phyloP scores from a whole-genome alignment of 2,329 filamentous ascomycete genomes.

The Trichoderma polysporum region DNA sequence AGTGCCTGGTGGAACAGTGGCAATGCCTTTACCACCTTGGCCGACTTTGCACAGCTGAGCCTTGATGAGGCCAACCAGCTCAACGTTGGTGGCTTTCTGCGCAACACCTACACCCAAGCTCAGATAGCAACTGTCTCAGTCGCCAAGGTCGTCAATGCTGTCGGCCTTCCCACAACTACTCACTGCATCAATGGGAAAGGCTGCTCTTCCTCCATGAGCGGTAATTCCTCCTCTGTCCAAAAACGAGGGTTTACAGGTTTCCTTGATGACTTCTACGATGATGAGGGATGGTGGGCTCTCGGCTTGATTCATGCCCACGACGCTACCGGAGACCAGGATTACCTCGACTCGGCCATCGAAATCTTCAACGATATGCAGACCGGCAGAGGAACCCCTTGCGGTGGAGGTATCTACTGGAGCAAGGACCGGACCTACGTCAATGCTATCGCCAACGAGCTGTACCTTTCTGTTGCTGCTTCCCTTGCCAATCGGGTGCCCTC shows the following conservation, averaged over 20 bases:
- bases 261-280: conserved; percentile 57
- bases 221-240: conserved; percentile 34
- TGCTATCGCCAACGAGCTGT: conserved; percentile 59
- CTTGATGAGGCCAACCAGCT: conserved; percentile 36
- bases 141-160: conserved; percentile 38
- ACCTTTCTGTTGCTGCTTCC: conserved; percentile 52
- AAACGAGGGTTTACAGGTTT: conserved; percentile 42
- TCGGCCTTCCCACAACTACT: conserved; percentile 35
- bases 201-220: neutral
- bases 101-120: conserved; percentile 47
- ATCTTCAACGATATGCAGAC: conserved; percentile 58
- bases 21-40: conserved; percentile 63
- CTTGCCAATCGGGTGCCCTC: conserved; percentile 50
- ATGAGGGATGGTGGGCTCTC: conserved; percentile 64
- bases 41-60: conserved; percentile 49
- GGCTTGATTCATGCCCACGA: conserved; percentile 59
- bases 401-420: conserved; percentile 58
- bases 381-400: conserved; percentile 48
- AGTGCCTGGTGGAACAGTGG: conserved; percentile 72
- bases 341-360: conserved; percentile 51
- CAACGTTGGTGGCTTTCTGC: conserved; percentile 41
- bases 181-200: conserved; percentile 30
- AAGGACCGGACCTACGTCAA: conserved; percentile 53
- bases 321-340: conserved; percentile 50
- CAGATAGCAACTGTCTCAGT: conserved; percentile 41